Percentiles rank a stretch among this genome's conserved stretches.
Conservation (phyloP, 495 filamentous ascomycete genomes). For the Jackrogersella minutella region DNA sequence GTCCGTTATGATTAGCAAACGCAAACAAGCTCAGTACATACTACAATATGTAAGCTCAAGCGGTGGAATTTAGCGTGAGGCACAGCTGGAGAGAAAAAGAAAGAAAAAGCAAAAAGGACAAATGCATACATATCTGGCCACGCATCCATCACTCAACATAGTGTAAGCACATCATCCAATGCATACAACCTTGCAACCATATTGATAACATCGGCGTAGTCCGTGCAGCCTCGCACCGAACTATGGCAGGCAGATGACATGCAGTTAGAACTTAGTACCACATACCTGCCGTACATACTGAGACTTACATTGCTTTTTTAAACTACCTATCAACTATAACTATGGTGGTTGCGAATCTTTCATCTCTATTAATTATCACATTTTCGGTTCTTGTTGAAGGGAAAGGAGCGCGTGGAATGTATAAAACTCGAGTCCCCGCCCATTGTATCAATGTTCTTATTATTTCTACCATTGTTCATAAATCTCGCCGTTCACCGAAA, state of each 20-base stretch:
- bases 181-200: background rate
- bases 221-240: constrained; percentile 23
- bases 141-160: background rate
- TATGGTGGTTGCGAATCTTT: constrained; percentile 9
- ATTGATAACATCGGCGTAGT: constrained; percentile 22
- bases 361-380: background rate
- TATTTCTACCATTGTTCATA: background rate
- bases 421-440: no score
- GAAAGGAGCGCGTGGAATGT: no score
- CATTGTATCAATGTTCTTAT: background rate
- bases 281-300: constrained; percentile 25
- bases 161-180: constrained; percentile 5
- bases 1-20: background rate
- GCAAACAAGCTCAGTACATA: background rate
- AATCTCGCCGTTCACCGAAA: background rate
- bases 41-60: background rate
- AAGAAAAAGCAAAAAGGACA: background rate
- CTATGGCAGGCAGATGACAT: constrained; percentile 24
- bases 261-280: constrained; percentile 20
- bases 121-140: background rate
- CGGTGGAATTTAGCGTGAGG: constrained; percentile 1
- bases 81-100: background rate
- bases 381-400: background rate
- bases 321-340: background rate
- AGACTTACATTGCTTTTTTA: constrained; percentile 15